Percentiles rank a stretch among this genome's conserved stretches.
Conservation (phyloP, 345 rosid genomes). For the sweet orange (Citrus sinensis) region DVS_A1.0 CM039168.1:19110001-19110500, state of each 20-base stretch:
- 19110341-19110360: too few species aligned
- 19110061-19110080: slow-evolving; percentile 87
- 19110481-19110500: slow-evolving; percentile 54
- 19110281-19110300: not conserved
- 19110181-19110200: slow-evolving; percentile 84
- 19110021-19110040: slow-evolving; percentile 75
- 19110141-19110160: slow-evolving; percentile 86
- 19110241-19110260: too few species aligned
- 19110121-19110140: slow-evolving; percentile 86
- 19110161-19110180: slow-evolving; percentile 82
- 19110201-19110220: too few species aligned
- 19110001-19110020: slow-evolving; percentile 83
- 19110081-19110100: slow-evolving; percentile 83
- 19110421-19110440: slow-evolving; percentile 38
- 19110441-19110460: slow-evolving; percentile 35
- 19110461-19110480: slow-evolving; percentile 48
- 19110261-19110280: not conserved
- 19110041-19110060: slow-evolving; percentile 75
- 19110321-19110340: slow-evolving; percentile 1
- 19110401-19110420: slow-evolving; percentile 68
- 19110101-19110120: slow-evolving; percentile 84
- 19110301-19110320: not conserved
- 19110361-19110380: slow-evolving; percentile 33
- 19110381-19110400: slow-evolving; percentile 82
- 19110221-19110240: too few species aligned